phyloP scores from a whole-genome alignment of 31 red algal species.

The Bonnemaisonia californica region DNA sequence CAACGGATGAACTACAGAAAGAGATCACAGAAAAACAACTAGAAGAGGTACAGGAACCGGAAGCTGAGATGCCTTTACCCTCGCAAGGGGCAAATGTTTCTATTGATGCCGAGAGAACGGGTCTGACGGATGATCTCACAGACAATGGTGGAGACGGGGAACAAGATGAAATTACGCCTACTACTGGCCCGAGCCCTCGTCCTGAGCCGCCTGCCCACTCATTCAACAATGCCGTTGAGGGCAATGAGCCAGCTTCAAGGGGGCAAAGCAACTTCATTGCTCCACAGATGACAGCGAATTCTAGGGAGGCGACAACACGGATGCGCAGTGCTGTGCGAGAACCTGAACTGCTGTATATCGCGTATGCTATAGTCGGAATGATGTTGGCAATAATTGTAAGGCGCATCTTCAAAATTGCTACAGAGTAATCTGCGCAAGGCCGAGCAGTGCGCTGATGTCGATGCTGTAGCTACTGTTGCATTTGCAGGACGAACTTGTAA shows the following conservation, averaged over 20 bases:
- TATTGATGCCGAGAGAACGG: not conserved
- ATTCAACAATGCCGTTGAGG: not conserved
- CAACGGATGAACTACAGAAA: not conserved
- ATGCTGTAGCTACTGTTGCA: not conserved
- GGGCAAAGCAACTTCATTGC: not conserved
- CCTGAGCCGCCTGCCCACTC: too few species aligned
- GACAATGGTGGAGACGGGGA: too few species aligned
- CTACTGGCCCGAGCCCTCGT: not conserved
- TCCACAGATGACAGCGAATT: not conserved
- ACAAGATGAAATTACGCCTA: not conserved
- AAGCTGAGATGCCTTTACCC: not conserved
- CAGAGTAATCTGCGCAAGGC: constrained; percentile 13
- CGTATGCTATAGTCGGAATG: constrained; percentile 62
- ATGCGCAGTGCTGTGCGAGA: too few species aligned
- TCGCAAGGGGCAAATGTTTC: not conserved
- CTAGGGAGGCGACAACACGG: too few species aligned
- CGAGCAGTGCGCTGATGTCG: not conserved
- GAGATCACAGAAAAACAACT: too few species aligned
- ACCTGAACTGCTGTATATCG: constrained; percentile 59
- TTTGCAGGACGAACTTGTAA: not conserved
- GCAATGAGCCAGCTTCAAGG: not conserved
- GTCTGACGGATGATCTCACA: not conserved
- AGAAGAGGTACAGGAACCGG: too few species aligned
- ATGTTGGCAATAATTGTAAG: constrained; percentile 67
- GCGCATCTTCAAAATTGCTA: constrained; percentile 50